Evolutionary conservation across 768 basidiomycete species (phyloP).

Genomic region (Paxillus ammoniavirescens): DNA sequence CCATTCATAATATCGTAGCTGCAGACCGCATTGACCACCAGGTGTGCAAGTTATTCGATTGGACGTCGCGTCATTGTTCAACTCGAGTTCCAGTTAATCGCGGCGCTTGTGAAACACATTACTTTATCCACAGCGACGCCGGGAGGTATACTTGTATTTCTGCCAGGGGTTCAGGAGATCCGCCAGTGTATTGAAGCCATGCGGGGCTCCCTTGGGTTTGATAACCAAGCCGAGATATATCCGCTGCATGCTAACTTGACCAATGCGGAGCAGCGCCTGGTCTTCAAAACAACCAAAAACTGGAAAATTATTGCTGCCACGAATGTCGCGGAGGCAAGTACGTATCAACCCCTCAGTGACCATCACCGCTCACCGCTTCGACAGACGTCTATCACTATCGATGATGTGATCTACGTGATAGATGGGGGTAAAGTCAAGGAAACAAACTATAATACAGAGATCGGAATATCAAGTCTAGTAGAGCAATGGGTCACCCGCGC

Average conservation of each 20-base stretch:
- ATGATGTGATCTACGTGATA: slow-evolving; percentile 83
- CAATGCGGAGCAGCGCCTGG: slow-evolving; percentile 75
- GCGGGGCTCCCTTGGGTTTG: slow-evolving; percentile 26
- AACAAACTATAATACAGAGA: slow-evolving; percentile 66
- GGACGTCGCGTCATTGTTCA: not conserved
- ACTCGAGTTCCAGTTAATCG: slow-evolving; percentile 52
- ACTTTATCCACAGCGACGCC: slow-evolving; percentile 39
- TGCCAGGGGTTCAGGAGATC: slow-evolving; percentile 90
- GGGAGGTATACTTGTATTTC: slow-evolving; percentile 82
- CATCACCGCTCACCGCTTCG: not conserved
- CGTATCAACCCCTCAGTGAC: not conserved
- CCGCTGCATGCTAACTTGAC: slow-evolving; percentile 91
- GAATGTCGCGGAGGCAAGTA: slow-evolving; percentile 81
- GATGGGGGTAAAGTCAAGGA: slow-evolving; percentile 88
- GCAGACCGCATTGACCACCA: slow-evolving; percentile 73
- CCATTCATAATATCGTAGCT: slow-evolving; percentile 59
- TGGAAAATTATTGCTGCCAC: slow-evolving; percentile 90
- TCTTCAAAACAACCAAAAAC: slow-evolving; percentile 60
- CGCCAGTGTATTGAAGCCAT: slow-evolving; percentile 70
- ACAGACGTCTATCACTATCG: slow-evolving; percentile 88
- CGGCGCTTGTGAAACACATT: slow-evolving; percentile 63
- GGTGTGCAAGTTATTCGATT: slow-evolving; percentile 33
- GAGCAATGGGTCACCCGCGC: slow-evolving; percentile 81
- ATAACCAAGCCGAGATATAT: slow-evolving; percentile 49
- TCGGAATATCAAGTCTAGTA: slow-evolving; percentile 69